Evolutionary conservation across 2,329 filamentous ascomycete genomes (phyloP).

Genomic region (Parasarocladium wereldwijsianum): DNA sequence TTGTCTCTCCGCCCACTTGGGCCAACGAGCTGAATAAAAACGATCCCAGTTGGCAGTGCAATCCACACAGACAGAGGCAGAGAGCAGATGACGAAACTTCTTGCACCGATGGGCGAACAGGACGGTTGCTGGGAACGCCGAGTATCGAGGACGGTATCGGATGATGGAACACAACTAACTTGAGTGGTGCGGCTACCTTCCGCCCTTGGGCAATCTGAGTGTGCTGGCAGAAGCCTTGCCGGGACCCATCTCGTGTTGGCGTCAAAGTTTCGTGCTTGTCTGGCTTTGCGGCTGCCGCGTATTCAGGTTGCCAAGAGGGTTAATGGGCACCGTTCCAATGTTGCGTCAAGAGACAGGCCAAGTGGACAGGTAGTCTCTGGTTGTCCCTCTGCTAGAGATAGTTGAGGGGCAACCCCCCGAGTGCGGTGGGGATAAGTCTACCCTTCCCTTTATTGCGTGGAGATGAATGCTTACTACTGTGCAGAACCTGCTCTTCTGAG

Average conservation of each 20-base stretch:
- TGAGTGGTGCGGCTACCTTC: too few species aligned
- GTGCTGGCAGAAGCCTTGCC: too few species aligned
- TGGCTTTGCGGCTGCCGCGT: slow-evolving; percentile 24
- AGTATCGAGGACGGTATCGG: too few species aligned
- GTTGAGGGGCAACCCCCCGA: slow-evolving; percentile 31
- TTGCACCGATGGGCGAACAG: too few species aligned
- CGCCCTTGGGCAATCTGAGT: too few species aligned
- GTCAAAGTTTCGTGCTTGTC: slow-evolving; percentile 93
- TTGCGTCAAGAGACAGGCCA: slow-evolving; percentile 5
- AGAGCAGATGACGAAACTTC: not conserved
- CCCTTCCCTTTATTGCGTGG: slow-evolving; percentile 7
- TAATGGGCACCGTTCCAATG: too few species aligned
- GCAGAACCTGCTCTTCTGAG: not conserved
- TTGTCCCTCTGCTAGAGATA: slow-evolving; percentile 35
- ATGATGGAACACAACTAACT: too few species aligned
- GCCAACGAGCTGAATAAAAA: slow-evolving; percentile 43
- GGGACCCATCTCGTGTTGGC: slow-evolving; percentile 86
- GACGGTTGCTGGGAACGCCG: too few species aligned
- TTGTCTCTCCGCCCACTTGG: slow-evolving; percentile 31
- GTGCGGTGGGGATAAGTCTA: slow-evolving; percentile 37
- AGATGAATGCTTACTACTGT: not conserved
- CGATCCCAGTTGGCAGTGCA: slow-evolving; percentile 81
- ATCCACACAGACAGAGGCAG: slow-evolving; percentile 57
- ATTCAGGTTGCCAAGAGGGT: too few species aligned
- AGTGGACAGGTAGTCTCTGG: slow-evolving; percentile 28